These are phyloP conservation scores for Telopea speciosissima DNA, from an alignment of 177 flowering plant genomes.

Conservation along the genomic window DNA sequence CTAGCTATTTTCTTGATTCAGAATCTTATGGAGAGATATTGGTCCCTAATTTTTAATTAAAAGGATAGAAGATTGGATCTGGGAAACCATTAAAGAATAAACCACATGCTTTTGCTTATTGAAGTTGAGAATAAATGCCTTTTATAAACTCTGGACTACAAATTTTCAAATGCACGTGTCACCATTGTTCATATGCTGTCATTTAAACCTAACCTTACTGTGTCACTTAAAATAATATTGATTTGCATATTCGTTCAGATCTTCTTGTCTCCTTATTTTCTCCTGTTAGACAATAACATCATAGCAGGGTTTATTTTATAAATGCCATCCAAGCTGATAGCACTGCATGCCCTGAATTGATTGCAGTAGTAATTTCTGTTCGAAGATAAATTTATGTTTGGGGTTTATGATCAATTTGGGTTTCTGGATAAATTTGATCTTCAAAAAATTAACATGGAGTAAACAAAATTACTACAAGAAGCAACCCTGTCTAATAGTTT, in stretches of 20 bases:
- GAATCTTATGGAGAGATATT: neutral
- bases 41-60: conserved; percentile 2
- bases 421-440: neutral
- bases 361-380: too few species aligned
- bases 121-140: conserved; percentile 8
- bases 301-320: too few species aligned
- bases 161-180: conserved; percentile 8
- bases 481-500: neutral
- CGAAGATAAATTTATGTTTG: neutral
- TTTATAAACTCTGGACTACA: neutral
- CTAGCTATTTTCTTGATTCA: neutral
- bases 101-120: conserved; percentile 27
- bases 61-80: conserved; percentile 31
- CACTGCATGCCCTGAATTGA: too few species aligned
- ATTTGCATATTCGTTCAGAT: neutral
- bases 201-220: neutral
- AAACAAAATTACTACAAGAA: neutral
- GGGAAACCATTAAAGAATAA: conserved; percentile 23
- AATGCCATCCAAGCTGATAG: too few species aligned
- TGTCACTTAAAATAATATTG: neutral
- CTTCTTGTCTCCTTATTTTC: neutral
- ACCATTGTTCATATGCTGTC: neutral
- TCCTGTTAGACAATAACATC: too few species aligned
- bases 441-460: neutral
- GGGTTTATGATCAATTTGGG: too few species aligned